These are phyloP conservation scores for Piedraia hortae DNA, from an alignment of 2,329 filamentous ascomycete genomes.

Conservation along the genomic window DNA sequence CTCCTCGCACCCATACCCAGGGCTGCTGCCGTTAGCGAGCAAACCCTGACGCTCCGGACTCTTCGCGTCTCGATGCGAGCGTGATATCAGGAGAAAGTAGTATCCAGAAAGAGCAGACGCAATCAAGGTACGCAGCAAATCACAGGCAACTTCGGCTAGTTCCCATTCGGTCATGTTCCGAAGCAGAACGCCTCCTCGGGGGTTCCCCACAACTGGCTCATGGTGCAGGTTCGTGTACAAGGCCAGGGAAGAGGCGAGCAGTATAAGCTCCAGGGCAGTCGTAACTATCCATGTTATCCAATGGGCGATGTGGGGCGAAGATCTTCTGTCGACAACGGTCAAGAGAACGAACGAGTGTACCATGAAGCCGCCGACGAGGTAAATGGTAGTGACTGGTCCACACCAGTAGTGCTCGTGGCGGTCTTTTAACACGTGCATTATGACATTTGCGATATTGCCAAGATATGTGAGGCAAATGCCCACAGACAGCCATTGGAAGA, in stretches of 20 bases:
- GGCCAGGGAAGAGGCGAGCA: slow-evolving; percentile 40
- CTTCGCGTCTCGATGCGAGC: slow-evolving; percentile 15
- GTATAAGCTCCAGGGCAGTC: slow-evolving; percentile 41
- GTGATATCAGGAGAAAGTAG: slow-evolving; percentile 28
- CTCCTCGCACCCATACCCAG: slow-evolving; percentile 11
- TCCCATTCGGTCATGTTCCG: slow-evolving; percentile 29
- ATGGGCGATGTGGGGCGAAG: slow-evolving; percentile 57
- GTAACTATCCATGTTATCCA: slow-evolving; percentile 52
- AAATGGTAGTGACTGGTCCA: slow-evolving; percentile 51
- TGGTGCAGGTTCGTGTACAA: slow-evolving; percentile 41
- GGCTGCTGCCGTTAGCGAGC: slow-evolving; percentile 23
- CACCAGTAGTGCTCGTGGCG: slow-evolving; percentile 53
- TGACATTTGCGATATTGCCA: slow-evolving; percentile 43
- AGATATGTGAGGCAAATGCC: slow-evolving; percentile 48
- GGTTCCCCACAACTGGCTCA: slow-evolving; percentile 27
- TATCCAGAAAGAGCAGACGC: slow-evolving; percentile 31
- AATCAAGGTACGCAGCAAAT: slow-evolving; percentile 39
- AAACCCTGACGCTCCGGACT: slow-evolving; percentile 6
- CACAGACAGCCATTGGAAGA: slow-evolving; percentile 50
- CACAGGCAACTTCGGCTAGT: slow-evolving; percentile 35
- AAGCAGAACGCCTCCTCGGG: slow-evolving; percentile 11
- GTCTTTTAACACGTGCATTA: slow-evolving; percentile 42
- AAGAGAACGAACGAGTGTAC: slow-evolving; percentile 67
- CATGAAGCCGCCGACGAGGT: slow-evolving; percentile 61
- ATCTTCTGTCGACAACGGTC: slow-evolving; percentile 57